Base-by-base conservation (phyloP, 306 rosid genomes). In the Pachyrhizus erosus region DNA sequence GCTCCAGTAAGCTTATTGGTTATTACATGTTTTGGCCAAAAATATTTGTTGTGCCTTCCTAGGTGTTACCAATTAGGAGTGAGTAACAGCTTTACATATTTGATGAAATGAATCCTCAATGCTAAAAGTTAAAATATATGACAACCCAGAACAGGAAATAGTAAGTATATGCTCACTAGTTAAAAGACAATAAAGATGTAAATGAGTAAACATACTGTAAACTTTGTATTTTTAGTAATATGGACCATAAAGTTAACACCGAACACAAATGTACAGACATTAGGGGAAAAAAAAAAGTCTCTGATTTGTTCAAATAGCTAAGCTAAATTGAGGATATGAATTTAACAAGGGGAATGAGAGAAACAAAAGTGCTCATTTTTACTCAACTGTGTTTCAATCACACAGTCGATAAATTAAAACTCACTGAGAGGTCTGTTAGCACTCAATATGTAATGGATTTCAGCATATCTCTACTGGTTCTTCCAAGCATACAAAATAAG, bases 401-500 rank as follows among this genome's bases (percentile, higher is more conserved):
- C 80, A 83, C 52, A 52, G 82, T 84, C 67, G 90, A 89, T 21
- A 85, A 88, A 85, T 83, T 85, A 81, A 80, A 89, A 84, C 89
- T 90, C 94, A 66, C 91, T 54, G 73, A 70, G 70, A 82, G 88
- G 61, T 83, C 80, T 89, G 94, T 90, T 87, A 89, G 94, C 83
- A 90, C 82, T 83, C 85, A 61, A 80, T 34, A 76, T 85, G 86
- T 80, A 82, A 64, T 74, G 81, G 61, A 76, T 67, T 60, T 73
- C 79, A 13, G 51, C 76, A 82, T 77, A 85, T 62, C 87, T 62
- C 87, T 93, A 96, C 80, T 89, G 89, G 58, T 87, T 92, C 92
- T 96, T 96, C 97, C 97, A 93, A 46, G 98, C 99, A 82, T 92
- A 82, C 90, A 96, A 88, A 80, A 88, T 83, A 82, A 96, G 87